Conservation (phyloP, 495 filamentous ascomycete genomes). For the Viridothelium virens region DNA sequence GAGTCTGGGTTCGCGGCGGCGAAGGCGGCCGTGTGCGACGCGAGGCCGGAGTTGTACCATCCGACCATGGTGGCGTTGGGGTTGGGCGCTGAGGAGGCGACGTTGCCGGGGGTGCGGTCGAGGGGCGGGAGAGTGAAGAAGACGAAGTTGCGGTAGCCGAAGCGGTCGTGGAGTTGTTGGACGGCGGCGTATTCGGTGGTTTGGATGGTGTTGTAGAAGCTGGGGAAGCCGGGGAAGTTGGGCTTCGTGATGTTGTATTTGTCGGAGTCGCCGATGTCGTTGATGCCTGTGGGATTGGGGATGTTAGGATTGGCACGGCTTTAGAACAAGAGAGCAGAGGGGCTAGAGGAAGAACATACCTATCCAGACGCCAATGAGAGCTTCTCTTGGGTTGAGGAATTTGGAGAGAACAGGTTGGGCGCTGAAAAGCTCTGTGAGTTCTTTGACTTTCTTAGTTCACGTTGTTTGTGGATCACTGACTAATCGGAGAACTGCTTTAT, state of each 20-base stretch:
- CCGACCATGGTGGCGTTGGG: slow-evolving; percentile 43
- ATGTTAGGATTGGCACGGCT: not conserved
- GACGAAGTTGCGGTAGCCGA: slow-evolving; percentile 43
- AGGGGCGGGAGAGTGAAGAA: slow-evolving; percentile 48
- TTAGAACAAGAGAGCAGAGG: not conserved
- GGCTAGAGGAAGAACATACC: not conserved
- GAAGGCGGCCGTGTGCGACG: slow-evolving; percentile 28
- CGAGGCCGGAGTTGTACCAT: slow-evolving; percentile 38
- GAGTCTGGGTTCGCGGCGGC: slow-evolving; percentile 26
- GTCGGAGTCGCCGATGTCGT: slow-evolving; percentile 25
- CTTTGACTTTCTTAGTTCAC: not conserved
- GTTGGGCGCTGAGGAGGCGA: slow-evolving; percentile 28
- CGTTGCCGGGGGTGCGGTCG: slow-evolving; percentile 40
- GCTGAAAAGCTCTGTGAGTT: not conserved
- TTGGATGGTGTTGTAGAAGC: slow-evolving; percentile 33
- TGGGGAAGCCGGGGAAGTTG: slow-evolving; percentile 16
- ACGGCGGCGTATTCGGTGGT: slow-evolving; percentile 38
- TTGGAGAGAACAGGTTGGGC: slow-evolving; percentile 17
- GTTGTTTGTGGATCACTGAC: not conserved
- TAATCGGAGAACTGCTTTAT: slow-evolving; percentile 16
- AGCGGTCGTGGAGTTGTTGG: slow-evolving; percentile 31
- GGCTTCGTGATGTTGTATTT: slow-evolving; percentile 13
- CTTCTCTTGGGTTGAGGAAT: slow-evolving; percentile 14
- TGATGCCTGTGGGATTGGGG: slow-evolving; percentile 18
- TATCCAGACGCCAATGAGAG: slow-evolving; percentile 20